Evolutionary conservation across 176 grass and related monocot genomes (phyloP).

Genomic region (Avena atlantica): DNA sequence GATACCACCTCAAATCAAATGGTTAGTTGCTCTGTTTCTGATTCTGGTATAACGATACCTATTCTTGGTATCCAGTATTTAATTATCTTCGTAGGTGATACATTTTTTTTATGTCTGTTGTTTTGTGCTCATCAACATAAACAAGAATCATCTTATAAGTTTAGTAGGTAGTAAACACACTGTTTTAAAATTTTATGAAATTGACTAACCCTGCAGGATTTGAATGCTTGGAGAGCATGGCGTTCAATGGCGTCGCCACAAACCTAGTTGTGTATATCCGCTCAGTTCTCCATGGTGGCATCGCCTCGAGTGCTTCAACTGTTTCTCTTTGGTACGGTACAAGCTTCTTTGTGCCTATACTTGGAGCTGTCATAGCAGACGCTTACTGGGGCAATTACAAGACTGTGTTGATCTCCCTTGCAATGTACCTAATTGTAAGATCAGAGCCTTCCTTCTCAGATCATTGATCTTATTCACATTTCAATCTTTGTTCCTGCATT

Average conservation of each 20-base stretch:
- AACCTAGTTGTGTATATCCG: slow-evolving; percentile 83
- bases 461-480: slow-evolving; percentile 7
- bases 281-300: slow-evolving; percentile 62
- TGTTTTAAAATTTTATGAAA: not conserved
- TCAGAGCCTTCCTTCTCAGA: slow-evolving; percentile 18
- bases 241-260: slow-evolving; percentile 74
- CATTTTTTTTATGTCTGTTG: not conserved
- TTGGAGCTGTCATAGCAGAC: slow-evolving; percentile 77
- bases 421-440: slow-evolving; percentile 80
- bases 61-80: not conserved
- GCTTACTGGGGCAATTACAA: slow-evolving; percentile 75
- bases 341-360: slow-evolving; percentile 75
- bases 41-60: slow-evolving; percentile 18
- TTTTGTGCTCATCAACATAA: not conserved
- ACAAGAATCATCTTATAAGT: not conserved
- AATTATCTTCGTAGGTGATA: slow-evolving; percentile 3
- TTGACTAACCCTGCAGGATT: slow-evolving; percentile 51
- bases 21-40: slow-evolving; percentile 2
- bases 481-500: slow-evolving; percentile 15
- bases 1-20: slow-evolving; percentile 1
- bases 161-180: slow-evolving; percentile 18
- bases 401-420: slow-evolving; percentile 68
- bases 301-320: slow-evolving; percentile 75
- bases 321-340: slow-evolving; percentile 82
- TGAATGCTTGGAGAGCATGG: slow-evolving; percentile 86